A percentile compares a stretch with the other conserved stretches of the same genome.
phyloP scores from a whole-genome alignment of 108 stramenopile species.

The Poteriospumella lacustris region DNA sequence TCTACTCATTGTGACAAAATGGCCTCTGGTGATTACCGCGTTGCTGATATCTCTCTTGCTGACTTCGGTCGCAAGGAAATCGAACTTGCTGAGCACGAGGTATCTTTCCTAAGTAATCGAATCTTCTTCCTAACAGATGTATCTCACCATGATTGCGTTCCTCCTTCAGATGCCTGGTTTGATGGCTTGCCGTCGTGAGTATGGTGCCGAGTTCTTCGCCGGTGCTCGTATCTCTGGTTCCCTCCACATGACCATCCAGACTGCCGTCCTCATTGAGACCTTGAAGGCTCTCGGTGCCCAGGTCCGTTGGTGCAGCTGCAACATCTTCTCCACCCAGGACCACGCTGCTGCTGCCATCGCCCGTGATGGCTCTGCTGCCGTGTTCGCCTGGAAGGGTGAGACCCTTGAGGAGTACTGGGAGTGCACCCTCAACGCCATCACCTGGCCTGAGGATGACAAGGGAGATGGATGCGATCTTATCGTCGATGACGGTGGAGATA shows the following conservation, averaged over 20 bases:
- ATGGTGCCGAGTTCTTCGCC: constrained; percentile 69
- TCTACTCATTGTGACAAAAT: too few relatives aligned
- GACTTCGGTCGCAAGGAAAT: constrained; percentile 99
- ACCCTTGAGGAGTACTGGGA: constrained; percentile 98
- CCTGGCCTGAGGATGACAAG: constrained; percentile 95
- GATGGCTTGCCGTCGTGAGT: constrained; percentile 92
- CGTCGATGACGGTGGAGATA: constrained; percentile 99
- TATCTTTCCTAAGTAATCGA: constrained; percentile 12
- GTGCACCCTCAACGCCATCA: constrained; percentile 93
- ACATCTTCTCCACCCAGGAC: constrained; percentile 99
- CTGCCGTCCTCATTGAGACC: constrained; percentile 98
- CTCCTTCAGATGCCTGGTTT: constrained; percentile 99
- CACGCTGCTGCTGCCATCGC: constrained; percentile 99
- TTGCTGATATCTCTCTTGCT: constrained; percentile 97
- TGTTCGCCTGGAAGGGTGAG: constrained; percentile 99
- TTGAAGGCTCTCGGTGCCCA: constrained; percentile 88
- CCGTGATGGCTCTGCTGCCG: constrained; percentile 90
- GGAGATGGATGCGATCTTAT: constrained; percentile 95
- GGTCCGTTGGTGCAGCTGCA: constrained; percentile 99
- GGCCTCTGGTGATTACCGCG: constrained; percentile 95
- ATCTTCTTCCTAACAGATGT: too few relatives aligned
- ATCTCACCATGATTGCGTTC: too few relatives aligned
- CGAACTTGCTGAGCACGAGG: constrained; percentile 81
- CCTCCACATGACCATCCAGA: constrained; percentile 99
- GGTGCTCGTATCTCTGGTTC: constrained; percentile 89